Conservation (phyloP, 2,329 filamentous ascomycete genomes). For the Fusarium bulbicola region DNA sequence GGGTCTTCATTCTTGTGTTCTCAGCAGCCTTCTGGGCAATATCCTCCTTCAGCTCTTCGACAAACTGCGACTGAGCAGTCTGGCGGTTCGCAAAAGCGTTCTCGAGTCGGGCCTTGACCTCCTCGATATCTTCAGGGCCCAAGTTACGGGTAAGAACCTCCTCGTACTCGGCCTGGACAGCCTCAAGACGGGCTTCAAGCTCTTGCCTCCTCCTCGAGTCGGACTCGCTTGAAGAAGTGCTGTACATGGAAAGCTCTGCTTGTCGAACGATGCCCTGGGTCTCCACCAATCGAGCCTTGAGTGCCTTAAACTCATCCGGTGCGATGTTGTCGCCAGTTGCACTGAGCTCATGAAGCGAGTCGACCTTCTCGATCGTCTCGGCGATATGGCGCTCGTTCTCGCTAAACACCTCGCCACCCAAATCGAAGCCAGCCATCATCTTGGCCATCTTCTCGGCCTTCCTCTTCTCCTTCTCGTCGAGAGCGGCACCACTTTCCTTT, state of each 20-base stretch:
- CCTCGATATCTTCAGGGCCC: conserved; percentile 79
- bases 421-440: conserved; percentile 99
- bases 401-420: conserved; percentile 91
- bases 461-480: conserved; percentile 98
- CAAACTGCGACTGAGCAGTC: conserved; percentile 75
- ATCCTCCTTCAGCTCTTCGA: conserved; percentile 80
- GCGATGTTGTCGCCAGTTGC: conserved; percentile 80
- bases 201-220: conserved; percentile 76
- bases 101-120: conserved; percentile 82
- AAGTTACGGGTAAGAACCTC: conserved; percentile 83
- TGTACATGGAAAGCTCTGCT: conserved; percentile 85
- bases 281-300: conserved; percentile 83
- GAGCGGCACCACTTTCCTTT: conserved; percentile 87
- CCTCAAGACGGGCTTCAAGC: conserved; percentile 78
- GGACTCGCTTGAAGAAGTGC: conserved; percentile 69
- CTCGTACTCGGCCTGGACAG: conserved; percentile 85
- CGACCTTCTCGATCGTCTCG: conserved; percentile 84
- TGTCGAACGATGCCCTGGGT: conserved; percentile 93
- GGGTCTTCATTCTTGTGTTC: conserved; percentile 79
- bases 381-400: conserved; percentile 89
- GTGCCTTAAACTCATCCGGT: conserved; percentile 79
- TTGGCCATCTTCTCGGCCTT: conserved; percentile 99
- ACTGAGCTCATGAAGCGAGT: conserved; percentile 79
- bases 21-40: conserved; percentile 82
- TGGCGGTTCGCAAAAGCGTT: conserved; percentile 80